Conservation (phyloP, 75 land plant genomes). For the Cunninghamia lanceolata region DNA sequence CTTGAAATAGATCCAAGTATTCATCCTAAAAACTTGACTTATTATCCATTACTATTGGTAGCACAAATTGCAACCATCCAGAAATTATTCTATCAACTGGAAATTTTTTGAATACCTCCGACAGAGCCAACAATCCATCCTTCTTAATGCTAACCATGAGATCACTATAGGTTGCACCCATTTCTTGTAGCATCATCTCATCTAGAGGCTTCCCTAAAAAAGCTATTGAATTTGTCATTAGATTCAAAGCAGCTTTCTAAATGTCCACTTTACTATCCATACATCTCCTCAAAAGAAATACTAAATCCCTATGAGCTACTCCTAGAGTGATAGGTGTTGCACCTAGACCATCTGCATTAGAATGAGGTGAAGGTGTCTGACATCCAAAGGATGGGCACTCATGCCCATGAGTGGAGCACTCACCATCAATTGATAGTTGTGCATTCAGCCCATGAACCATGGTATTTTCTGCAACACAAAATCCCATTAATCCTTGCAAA, state of each 20-base stretch:
- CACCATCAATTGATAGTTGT: not conserved
- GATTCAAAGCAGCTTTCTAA: conserved; percentile 65
- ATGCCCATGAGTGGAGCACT: conserved; percentile 11
- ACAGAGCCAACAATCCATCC: conserved; percentile 71
- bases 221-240: conserved; percentile 58
- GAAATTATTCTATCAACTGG: conserved; percentile 35
- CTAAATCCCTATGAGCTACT: conserved; percentile 28
- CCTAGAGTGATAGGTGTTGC: conserved; percentile 25
- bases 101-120: conserved; percentile 70
- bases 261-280: conserved; percentile 82
- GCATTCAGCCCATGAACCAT: not conserved
- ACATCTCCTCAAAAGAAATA: conserved; percentile 59
- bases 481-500: conserved; percentile 38
- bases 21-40: conserved; percentile 87
- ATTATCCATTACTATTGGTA: conserved; percentile 72
- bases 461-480: not conserved
- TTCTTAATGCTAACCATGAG: conserved; percentile 86
- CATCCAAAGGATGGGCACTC: conserved; percentile 11
- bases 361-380: conserved; percentile 27
- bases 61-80: conserved; percentile 79
- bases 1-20: conserved; percentile 65
- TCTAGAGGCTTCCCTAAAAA: conserved; percentile 48
- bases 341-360: conserved; percentile 10
- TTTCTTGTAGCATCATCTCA: conserved; percentile 48
- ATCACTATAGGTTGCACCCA: conserved; percentile 80